phyloP scores from a whole-genome alignment of 805 yeast species.

The Blastobotrys americana region DNA sequence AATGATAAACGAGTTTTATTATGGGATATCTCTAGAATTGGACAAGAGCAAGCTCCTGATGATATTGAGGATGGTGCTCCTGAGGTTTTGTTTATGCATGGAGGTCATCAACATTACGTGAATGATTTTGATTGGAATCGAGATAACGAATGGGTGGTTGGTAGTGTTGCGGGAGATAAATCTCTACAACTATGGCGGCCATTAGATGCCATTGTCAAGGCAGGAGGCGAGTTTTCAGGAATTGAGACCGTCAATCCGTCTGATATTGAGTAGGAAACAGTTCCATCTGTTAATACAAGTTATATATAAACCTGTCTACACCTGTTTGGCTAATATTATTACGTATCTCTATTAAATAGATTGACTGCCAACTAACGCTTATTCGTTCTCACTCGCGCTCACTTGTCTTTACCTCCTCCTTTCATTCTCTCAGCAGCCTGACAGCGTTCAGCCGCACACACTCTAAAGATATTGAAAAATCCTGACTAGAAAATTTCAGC shows the following conservation, averaged over 20 bases:
- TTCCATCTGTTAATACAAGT: too few relatives aligned
- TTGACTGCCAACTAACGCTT: too few relatives aligned
- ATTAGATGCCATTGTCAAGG: slow-evolving; percentile 35
- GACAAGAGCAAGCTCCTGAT: slow-evolving; percentile 46
- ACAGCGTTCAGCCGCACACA: not conserved
- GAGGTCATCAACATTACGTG: slow-evolving; percentile 73
- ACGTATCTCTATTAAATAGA: not conserved
- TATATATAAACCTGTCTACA: too few relatives aligned
- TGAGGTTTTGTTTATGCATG: slow-evolving; percentile 70
- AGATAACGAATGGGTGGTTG: slow-evolving; percentile 46
- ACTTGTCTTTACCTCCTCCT: not conserved
- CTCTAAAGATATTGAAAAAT: not conserved
- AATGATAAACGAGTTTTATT: slow-evolving; percentile 64
- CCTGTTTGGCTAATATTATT: not conserved
- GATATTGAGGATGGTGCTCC: slow-evolving; percentile 64
- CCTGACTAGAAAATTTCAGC: too few relatives aligned
- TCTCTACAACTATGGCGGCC: slow-evolving; percentile 74
- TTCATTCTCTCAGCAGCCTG: not conserved
- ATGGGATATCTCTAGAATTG: slow-evolving; percentile 65
- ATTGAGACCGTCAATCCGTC: not conserved
- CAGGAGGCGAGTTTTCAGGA: not conserved
- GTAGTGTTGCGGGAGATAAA: slow-evolving; percentile 69
- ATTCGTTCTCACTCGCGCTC: not conserved
- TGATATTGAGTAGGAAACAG: too few relatives aligned
- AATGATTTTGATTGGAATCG: slow-evolving; percentile 67